Conservation (phyloP, 2,329 filamentous ascomycete genomes). For the Didymella segeticola region DNA sequence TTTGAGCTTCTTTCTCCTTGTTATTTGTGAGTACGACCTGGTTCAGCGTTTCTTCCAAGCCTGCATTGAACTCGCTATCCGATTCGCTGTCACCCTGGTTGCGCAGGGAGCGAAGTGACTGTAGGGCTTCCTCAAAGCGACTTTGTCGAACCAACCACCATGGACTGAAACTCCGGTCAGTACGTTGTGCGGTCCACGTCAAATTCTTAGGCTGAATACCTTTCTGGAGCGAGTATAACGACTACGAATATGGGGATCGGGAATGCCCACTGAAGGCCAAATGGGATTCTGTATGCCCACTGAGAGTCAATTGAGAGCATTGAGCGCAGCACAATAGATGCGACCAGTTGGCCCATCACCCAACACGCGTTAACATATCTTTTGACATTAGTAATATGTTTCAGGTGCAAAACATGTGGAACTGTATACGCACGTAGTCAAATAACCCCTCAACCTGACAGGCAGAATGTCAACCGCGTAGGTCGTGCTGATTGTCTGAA, state of each 20-base stretch:
- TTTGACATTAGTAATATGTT: background rate
- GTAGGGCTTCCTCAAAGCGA: background rate
- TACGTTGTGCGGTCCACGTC: background rate
- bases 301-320: constrained; percentile 65
- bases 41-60: constrained; percentile 3
- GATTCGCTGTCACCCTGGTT: constrained; percentile 14
- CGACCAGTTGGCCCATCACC: constrained; percentile 67
- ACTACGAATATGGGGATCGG: constrained; percentile 68
- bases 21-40: constrained; percentile 86
- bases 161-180: background rate
- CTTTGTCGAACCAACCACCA: background rate
- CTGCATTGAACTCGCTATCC: constrained; percentile 10
- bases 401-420: too few species aligned
- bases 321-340: constrained; percentile 69
- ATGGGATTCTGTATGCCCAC: constrained; percentile 68
- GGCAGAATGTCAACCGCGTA: constrained; percentile 67
- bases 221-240: constrained; percentile 71
- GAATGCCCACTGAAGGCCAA: constrained; percentile 62
- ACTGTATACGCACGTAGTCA: constrained; percentile 59
- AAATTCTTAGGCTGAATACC: constrained; percentile 54
- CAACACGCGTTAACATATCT: constrained; percentile 40
- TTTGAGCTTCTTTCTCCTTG: constrained; percentile 69
- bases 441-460: constrained; percentile 64
- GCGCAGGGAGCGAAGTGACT: constrained; percentile 18
- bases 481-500: constrained; percentile 49